These are phyloP conservation scores for Datura wrightii DNA, from an alignment of 257 asterid genomes.

Conservation along the genomic window DNA sequence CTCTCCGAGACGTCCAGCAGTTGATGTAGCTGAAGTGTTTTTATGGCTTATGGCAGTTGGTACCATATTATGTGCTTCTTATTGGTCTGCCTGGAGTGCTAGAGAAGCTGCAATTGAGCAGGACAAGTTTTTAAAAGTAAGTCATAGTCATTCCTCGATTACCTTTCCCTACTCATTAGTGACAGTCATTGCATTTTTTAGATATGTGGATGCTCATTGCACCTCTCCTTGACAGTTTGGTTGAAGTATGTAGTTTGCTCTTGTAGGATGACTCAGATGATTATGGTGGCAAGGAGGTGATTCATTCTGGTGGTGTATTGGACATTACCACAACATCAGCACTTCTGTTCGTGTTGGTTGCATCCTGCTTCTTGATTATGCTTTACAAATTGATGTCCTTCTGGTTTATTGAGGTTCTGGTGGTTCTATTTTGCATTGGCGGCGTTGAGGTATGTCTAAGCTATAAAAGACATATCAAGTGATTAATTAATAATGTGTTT, in stretches of 20 bases:
- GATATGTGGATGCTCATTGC: not conserved
- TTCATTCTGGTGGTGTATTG: slow-evolving; percentile 64
- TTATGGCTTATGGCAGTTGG: slow-evolving; percentile 39
- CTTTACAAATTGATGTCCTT: slow-evolving; percentile 90
- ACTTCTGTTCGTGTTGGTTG: slow-evolving; percentile 74
- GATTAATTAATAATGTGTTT: not conserved
- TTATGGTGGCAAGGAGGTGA: slow-evolving; percentile 46
- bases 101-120: slow-evolving; percentile 82
- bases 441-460: slow-evolving; percentile 79
- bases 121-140: slow-evolving; percentile 83
- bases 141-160: not conserved
- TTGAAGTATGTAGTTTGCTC: slow-evolving; percentile 24
- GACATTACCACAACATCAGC: slow-evolving; percentile 81
- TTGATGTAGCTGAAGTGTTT: slow-evolving; percentile 40
- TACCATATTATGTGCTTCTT: slow-evolving; percentile 51
- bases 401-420: slow-evolving; percentile 88
- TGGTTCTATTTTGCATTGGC: slow-evolving; percentile 90
- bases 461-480: not conserved
- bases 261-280: slow-evolving; percentile 88
- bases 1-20: slow-evolving; percentile 36
- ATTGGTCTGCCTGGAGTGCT: slow-evolving; percentile 99
- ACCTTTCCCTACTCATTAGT: not conserved
- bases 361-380: slow-evolving; percentile 91
- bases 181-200: not conserved
- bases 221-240: slow-evolving; percentile 26